Conservation (phyloP, 495 filamentous ascomycete genomes). For the Penicillium angulare region DNA sequence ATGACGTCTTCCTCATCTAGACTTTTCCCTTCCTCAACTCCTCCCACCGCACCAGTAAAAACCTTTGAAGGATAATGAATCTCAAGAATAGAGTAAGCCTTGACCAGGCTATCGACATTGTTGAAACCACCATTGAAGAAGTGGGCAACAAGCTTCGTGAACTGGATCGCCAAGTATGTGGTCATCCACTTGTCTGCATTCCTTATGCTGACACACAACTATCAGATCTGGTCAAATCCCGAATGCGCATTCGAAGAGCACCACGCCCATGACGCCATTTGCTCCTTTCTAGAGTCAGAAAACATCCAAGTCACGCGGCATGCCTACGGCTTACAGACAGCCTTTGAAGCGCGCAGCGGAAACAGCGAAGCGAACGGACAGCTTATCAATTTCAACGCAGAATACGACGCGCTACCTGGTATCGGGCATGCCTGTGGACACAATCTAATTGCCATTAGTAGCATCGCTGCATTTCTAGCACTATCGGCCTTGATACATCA, state of each 20-base stretch:
- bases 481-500: not conserved
- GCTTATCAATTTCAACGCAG: slow-evolving; percentile 13
- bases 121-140: no score
- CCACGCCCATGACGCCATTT: slow-evolving; percentile 13
- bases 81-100: no score
- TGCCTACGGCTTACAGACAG: slow-evolving; percentile 11
- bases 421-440: slow-evolving; percentile 19
- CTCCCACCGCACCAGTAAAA: no score
- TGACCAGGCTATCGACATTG: no score
- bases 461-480: slow-evolving; percentile 10
- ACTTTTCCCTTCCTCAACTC: no score
- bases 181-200: no score
- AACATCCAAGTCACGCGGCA: slow-evolving; percentile 7
- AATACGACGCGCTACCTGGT: slow-evolving; percentile 17
- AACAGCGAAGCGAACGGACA: slow-evolving; percentile 8
- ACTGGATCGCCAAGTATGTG: no score
- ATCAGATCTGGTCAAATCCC: no score
- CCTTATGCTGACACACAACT: no score
- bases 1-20: no score
- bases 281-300: slow-evolving; percentile 6
- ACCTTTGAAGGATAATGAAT: no score
- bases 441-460: slow-evolving; percentile 14
- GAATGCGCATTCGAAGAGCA: slow-evolving; percentile 14
- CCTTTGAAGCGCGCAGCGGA: slow-evolving; percentile 8
- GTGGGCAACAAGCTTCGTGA: no score